Evolutionary conservation across 495 filamentous ascomycete species (phyloP), one percentile per base, ranked within the genome.

Genomic region (Penicillium roqueforti): DNA sequence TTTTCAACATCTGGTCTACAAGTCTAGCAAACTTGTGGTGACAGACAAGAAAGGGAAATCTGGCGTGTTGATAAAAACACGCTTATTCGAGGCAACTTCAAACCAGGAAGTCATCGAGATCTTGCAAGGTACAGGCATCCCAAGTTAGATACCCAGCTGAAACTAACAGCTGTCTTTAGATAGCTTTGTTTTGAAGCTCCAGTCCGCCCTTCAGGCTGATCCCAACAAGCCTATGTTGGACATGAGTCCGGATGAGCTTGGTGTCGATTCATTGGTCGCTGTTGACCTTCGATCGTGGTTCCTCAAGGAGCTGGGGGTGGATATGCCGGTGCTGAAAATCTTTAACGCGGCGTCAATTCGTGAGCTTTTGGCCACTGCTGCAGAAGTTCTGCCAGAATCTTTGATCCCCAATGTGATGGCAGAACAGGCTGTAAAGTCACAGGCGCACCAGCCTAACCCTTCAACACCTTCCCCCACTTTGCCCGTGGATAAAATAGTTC

Each of bases 271-370:
- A 0, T 63, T 85, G 16, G 66, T 80, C 31, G 83, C 82, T 2
- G 76, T 85, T 16, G 83, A 86, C 58, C 49, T 84, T 9, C 70
- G 82, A 0, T 80, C 76, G 26, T 86, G 76, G 73, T 75, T 83
- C 23, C 53, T 69, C 1, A 71, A 68, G 23, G 76, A 80, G 54
- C 59, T 77, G 18, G 68, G 62, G 14, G 70, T 67, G 1, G 68
- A 71, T 31, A 61, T 80, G 20, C 60, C 72, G 6, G 66, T 81
- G 1, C 72, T 82, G 57, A 78, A 80, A 23, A 72, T 83, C 25
- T 67, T 80, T 34, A 63, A 62, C 18, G 59, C 55, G 2, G 55
- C 47, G 6, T 64, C 58, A 0, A 44, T 67, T 19, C 55, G 49
- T 3, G 59, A 67, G 29, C 43, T 67, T 10, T 37, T 62, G 4